A percentile compares a stretch with the other conserved stretches of the same genome.
Evolutionary conservation across 2,329 filamentous ascomycete genomes (phyloP).

Genomic region (Stachybotrys echinatus): DNA sequence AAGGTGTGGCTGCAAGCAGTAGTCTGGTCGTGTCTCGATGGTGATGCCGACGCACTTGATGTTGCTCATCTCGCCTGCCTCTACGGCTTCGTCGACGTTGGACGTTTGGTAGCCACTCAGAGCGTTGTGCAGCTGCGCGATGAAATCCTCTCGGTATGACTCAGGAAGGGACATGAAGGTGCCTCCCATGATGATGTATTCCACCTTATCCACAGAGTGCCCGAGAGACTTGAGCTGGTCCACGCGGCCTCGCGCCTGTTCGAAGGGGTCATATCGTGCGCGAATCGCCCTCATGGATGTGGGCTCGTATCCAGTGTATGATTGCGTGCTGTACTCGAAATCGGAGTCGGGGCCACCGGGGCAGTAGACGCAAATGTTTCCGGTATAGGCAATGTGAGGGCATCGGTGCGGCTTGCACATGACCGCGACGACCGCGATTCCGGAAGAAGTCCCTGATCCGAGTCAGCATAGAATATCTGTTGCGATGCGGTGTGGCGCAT

Average conservation of each 20-base stretch:
- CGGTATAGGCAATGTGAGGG: conserved; percentile 96
- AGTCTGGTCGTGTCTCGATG: conserved; percentile 95
- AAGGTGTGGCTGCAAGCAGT: conserved; percentile 92
- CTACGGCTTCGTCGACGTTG: conserved; percentile 91
- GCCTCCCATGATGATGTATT: conserved; percentile 99
- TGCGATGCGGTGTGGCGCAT: conserved; percentile 12
- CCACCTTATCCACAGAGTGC: conserved; percentile 97
- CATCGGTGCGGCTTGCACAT: conserved; percentile 99
- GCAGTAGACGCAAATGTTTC: conserved; percentile 98
- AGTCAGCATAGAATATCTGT: conserved; percentile 5
- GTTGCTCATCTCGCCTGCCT: conserved; percentile 92
- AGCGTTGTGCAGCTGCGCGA: conserved; percentile 93
- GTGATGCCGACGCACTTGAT: conserved; percentile 98
- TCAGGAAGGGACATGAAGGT: conserved; percentile 97
- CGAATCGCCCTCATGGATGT: conserved; percentile 98
- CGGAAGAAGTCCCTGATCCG: conserved; percentile 76
- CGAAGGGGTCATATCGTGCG: conserved; percentile 94
- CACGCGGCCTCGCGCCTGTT: conserved; percentile 90
- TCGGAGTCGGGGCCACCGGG: conserved; percentile 96
- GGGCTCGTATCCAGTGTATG: conserved; percentile 96
- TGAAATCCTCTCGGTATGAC: conserved; percentile 87
- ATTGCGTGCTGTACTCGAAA: conserved; percentile 98
- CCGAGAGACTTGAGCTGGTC: conserved; percentile 95
- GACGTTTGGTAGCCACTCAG: conserved; percentile 92
- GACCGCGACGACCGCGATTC: conserved; percentile 95